A percentile compares a stretch with the other conserved stretches of the same genome.
phyloP scores from a whole-genome alignment of 2,329 filamentous ascomycete genomes.

The Fusarium xyrophilum region DNA sequence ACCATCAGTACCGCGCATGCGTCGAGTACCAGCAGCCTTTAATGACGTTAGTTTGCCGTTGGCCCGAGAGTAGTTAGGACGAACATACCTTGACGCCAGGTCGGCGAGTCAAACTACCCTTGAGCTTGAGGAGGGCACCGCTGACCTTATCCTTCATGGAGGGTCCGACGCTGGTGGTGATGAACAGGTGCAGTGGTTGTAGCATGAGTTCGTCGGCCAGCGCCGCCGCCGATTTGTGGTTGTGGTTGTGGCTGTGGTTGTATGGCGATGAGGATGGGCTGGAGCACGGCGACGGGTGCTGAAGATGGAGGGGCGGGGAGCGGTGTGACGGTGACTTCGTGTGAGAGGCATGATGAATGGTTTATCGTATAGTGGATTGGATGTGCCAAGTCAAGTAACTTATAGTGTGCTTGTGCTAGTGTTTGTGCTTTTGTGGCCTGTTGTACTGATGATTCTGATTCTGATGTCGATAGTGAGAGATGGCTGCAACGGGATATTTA shows the following conservation, averaged over 20 bases:
- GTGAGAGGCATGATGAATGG: slow-evolving; percentile 44
- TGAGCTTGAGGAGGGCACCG: slow-evolving; percentile 76
- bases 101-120: slow-evolving; percentile 71
- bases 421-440: slow-evolving; percentile 8
- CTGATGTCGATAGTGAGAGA: neutral
- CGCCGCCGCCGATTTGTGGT: slow-evolving; percentile 50
- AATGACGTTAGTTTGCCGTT: slow-evolving; percentile 8
- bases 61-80: neutral
- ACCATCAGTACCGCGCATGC: slow-evolving; percentile 78
- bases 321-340: slow-evolving; percentile 35
- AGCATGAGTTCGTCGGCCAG: slow-evolving; percentile 48
- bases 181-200: slow-evolving; percentile 50
- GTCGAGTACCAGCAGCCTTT: slow-evolving; percentile 74
- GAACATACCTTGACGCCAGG: slow-evolving; percentile 71
- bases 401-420: slow-evolving; percentile 11
- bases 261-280: slow-evolving; percentile 37
- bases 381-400: neutral
- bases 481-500: neutral
- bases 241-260: slow-evolving; percentile 49
- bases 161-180: slow-evolving; percentile 72
- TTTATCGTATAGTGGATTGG: neutral
- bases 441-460: slow-evolving; percentile 3
- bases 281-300: slow-evolving; percentile 37
- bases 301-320: slow-evolving; percentile 42
- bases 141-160: slow-evolving; percentile 79